Evolutionary conservation across 2,329 filamentous ascomycete species (phyloP).

Genomic region (Fusarium phyllophilum): DNA sequence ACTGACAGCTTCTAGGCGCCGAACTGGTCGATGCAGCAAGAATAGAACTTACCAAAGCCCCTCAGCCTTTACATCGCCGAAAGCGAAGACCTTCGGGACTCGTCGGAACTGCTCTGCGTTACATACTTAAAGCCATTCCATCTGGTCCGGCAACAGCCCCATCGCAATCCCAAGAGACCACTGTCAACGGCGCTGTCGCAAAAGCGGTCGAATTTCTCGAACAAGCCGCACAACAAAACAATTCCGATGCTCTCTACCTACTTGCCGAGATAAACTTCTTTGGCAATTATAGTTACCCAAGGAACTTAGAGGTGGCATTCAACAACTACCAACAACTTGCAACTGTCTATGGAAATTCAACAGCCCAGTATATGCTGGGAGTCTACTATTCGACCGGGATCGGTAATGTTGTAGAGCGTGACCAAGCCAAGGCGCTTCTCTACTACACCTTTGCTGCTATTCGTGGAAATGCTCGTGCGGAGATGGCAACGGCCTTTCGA

Average conservation of each 20-base stretch:
- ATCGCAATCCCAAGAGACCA: slow-evolving; percentile 50
- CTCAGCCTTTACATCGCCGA: slow-evolving; percentile 56
- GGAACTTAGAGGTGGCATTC: slow-evolving; percentile 83
- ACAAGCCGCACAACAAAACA: slow-evolving; percentile 63
- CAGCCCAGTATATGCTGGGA: slow-evolving; percentile 94
- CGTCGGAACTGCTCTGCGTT: slow-evolving; percentile 54
- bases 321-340: slow-evolving; percentile 83
- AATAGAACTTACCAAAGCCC: slow-evolving; percentile 60
- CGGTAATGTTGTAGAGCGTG: slow-evolving; percentile 79
- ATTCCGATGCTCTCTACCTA: slow-evolving; percentile 87
- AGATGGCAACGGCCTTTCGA: slow-evolving; percentile 93
- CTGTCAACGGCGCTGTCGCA: slow-evolving; percentile 56
- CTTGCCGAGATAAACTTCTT: slow-evolving; percentile 97
- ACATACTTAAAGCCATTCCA: slow-evolving; percentile 60
- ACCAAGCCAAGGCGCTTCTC: slow-evolving; percentile 90
- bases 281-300: slow-evolving; percentile 89
- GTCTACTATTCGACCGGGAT: slow-evolving; percentile 96
- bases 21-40: slow-evolving; percentile 65
- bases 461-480: slow-evolving; percentile 81
- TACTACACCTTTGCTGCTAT: slow-evolving; percentile 96
- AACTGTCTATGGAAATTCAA: slow-evolving; percentile 81
- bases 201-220: slow-evolving; percentile 65
- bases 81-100: slow-evolving; percentile 58
- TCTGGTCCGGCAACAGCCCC: slow-evolving; percentile 61
- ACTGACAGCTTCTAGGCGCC: slow-evolving; percentile 53